Base-by-base conservation (phyloP, 495 filamentous ascomycete species). In the Zalerion maritima region DNA sequence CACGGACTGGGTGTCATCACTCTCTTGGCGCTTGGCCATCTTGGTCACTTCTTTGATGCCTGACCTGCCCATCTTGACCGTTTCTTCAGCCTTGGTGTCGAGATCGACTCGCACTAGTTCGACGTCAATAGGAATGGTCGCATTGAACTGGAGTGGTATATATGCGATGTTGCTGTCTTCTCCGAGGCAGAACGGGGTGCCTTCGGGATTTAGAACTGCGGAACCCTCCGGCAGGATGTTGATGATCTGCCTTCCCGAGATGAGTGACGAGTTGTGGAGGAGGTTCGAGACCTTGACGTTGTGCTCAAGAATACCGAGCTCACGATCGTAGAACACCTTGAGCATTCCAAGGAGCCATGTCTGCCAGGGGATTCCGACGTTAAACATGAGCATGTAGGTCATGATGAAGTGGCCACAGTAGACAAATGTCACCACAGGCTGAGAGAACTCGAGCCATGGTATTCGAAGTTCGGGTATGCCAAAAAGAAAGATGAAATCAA, bases 221-320 rank as follows among this genome's bases (percentile, higher is more conserved):
- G 85, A 91, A 73, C 89, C 89, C 65, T 97, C 89, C 2, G 89
- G 89, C 16, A 97, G 61, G 48, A 96, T 91, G 45, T 97, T 84
- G 45, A 97, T 84, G 37, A 92, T 87, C 55, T 94, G 83, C 47
- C 81, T 86, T 46, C 89, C 89, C 49, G 92, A 66, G 31, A 96
- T 94, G 42, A 94, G 67, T 5, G 87, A 93, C 1, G 80, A 64
- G 46, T 94, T 94, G 47, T 92, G 75, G 24, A 91, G 64, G 28
- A 96, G 81, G 34, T 71, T 75, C 2, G 73, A 76, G 16, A 84
- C 70, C 45, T 92, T 92, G 31, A 96, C 89, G 38, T 72, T 79
- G 25, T 74, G 69, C 49, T 94, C 89, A 3, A 78, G 81, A 41
- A 97, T 80, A 8, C 89, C 81, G 24, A 94, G 44, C 50, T 97